Percentiles rank a stretch among this genome's conserved stretches.
Evolutionary conservation across 2,329 filamentous ascomycete species (phyloP).

Genomic region (Whalleya microplaca): DNA sequence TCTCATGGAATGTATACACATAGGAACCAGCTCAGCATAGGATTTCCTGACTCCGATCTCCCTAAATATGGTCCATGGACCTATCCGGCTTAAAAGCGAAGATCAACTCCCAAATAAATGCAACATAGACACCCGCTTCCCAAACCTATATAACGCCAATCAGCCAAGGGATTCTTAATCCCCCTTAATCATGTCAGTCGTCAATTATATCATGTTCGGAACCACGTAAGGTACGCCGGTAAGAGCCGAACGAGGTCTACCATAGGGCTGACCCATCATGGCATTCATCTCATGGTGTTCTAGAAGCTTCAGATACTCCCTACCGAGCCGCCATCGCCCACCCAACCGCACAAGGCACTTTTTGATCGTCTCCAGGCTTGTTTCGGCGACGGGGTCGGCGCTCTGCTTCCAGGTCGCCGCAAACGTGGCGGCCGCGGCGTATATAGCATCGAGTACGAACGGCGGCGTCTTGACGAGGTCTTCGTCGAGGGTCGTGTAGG

Average conservation of each 20-base stretch:
- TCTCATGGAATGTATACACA: too few relatives aligned
- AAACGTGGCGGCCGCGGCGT: constrained; percentile 11
- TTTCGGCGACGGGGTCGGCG: neutral
- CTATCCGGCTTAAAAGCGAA: too few relatives aligned
- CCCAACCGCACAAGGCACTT: constrained; percentile 15
- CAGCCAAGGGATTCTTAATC: too few relatives aligned
- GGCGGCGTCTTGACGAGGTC: constrained; percentile 20
- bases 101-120: too few relatives aligned
- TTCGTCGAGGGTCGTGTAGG: constrained; percentile 5
- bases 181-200: too few relatives aligned
- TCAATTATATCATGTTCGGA: too few relatives aligned
- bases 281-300: constrained; percentile 12
- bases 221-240: neutral
- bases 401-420: neutral
- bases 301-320: constrained; percentile 12
- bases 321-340: constrained; percentile 18
- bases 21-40: too few relatives aligned
- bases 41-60: too few relatives aligned
- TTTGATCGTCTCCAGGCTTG: constrained; percentile 1
- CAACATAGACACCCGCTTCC: too few relatives aligned
- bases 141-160: too few relatives aligned
- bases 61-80: too few relatives aligned
- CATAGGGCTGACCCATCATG: neutral
- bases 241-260: neutral
- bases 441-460: constrained; percentile 22